Evolutionary conservation across 192 early-diverging fungal species (phyloP).

Genomic region (Dimargaris cristalligena): DNA sequence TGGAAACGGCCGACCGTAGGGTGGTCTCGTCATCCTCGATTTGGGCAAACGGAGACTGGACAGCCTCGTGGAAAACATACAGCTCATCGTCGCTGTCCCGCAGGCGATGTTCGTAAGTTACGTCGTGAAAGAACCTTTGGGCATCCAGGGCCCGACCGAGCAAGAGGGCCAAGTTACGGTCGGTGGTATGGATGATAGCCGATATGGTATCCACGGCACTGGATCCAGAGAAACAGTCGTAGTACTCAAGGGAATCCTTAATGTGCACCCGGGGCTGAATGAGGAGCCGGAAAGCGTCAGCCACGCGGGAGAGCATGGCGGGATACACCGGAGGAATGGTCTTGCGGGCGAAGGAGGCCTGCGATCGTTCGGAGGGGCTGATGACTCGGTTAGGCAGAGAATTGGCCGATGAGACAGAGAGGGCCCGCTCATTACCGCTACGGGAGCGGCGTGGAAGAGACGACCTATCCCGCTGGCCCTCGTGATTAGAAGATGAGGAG

Average conservation of each 20-base stretch:
- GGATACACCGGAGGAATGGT: conserved; percentile 46
- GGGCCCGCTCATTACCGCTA: not conserved
- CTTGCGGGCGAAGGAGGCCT: conserved; percentile 14
- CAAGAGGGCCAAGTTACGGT: conserved; percentile 73
- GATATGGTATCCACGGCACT: conserved; percentile 79
- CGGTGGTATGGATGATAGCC: conserved; percentile 60
- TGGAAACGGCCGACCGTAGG: conserved; percentile 10
- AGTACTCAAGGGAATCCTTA: conserved; percentile 69
- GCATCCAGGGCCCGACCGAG: conserved; percentile 77
- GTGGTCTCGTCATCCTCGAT: too few species aligned
- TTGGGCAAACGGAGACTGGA: conserved; percentile 2
- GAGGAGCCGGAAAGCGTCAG: conserved; percentile 39
- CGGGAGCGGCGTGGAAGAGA: not conserved
- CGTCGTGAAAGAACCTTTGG: conserved; percentile 87
- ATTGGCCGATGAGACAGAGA: not conserved
- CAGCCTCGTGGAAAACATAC: conserved; percentile 53
- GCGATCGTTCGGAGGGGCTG: too few species aligned
- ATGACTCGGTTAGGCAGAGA: not conserved
- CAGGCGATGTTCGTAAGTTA: conserved; percentile 68
- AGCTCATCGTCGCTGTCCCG: conserved; percentile 71
- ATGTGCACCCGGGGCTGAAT: conserved; percentile 41
- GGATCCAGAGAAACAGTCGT: conserved; percentile 67
- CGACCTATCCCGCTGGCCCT: not conserved
- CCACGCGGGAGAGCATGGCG: conserved; percentile 52
- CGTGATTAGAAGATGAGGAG: not conserved